Base-by-base conservation (phyloP, 257 asterid genomes). In the Verbascum thapsus region DNA sequence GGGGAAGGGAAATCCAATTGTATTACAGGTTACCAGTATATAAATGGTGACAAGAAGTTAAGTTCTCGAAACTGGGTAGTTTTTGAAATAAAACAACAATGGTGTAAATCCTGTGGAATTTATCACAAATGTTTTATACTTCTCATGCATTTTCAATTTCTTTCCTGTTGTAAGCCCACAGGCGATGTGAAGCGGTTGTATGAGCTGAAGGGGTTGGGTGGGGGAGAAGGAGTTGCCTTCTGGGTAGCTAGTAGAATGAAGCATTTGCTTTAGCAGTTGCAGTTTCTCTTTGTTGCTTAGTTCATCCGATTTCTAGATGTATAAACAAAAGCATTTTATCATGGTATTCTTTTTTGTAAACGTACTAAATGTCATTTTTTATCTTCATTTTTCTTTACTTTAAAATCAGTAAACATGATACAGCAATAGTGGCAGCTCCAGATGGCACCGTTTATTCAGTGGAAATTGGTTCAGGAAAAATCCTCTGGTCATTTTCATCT, bases 341-440 rank as follows among this genome's bases (percentile, higher is more conserved):
- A 11, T 30, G 37, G 7, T 50, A 35, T 53, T 55, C 63, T 42
- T 50, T 73, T 40, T 15, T 65, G 30, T 8, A 37, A 34, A 18
- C 30, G 34, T 57, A 45, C 66, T 63, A 43, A 77, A 45, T 63
- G 16, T 26, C 30, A 39, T 73, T 45, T 15, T 34, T 44, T 55
- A 62, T 22, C 58, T 54, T 68, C 58, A 65, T 62, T 57, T 58
- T 55, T 66, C 15, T 52, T 72, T 64, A 64, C 22, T 23, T 49
- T 42, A 22, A 59, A 70, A 52, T 54, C 84, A 82, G 92, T 62
- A 79, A 67, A 70, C 83, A 60, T 61, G 92, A 80, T 64, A 76
- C 92, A 26, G 89, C 81, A 63, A 75, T 90, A 67, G 74, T 84
- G 78, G 96, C 83, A 67, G 85, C 95, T 62, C 96, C 91, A 32